These are phyloP conservation scores for Podospora fimiseda DNA, from an alignment of 495 filamentous ascomycete species.

Conservation along the genomic window DNA sequence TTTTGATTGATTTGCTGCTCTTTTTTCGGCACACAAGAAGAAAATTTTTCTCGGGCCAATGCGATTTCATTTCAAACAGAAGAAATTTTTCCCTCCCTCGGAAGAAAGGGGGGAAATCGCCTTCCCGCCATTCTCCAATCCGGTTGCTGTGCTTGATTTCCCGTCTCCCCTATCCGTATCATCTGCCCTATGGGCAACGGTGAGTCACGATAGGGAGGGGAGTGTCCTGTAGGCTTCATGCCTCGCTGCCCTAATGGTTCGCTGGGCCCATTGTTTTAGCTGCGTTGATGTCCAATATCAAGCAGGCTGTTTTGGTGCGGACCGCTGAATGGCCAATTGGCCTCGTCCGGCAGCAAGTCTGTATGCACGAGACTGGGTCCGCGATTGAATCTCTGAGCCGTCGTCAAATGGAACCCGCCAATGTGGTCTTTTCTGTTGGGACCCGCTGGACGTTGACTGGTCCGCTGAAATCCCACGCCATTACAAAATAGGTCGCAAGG, in stretches of 20 bases:
- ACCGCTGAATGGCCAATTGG: slow-evolving; percentile 35
- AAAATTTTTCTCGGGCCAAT: slow-evolving; percentile 24
- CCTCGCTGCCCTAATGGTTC: slow-evolving; percentile 35
- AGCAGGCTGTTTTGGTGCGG: slow-evolving; percentile 27
- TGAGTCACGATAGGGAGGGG: slow-evolving; percentile 29
- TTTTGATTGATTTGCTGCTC: slow-evolving; percentile 22
- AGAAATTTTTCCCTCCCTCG: slow-evolving; percentile 3
- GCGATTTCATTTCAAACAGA: slow-evolving; percentile 24
- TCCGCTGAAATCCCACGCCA: slow-evolving; percentile 1
- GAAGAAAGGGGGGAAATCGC: neutral
- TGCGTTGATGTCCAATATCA: slow-evolving; percentile 46
- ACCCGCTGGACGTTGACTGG: slow-evolving; percentile 3
- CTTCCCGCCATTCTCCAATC: neutral
- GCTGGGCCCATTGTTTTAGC: slow-evolving; percentile 20
- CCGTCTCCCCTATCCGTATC: slow-evolving; percentile 6
- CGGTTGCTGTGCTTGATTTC: neutral
- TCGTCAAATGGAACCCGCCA: slow-evolving; percentile 10
- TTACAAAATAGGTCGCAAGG: slow-evolving; percentile 16
- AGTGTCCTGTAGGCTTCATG: slow-evolving; percentile 28
- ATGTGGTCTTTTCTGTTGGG: slow-evolving; percentile 1
- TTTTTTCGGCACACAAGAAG: slow-evolving; percentile 29
- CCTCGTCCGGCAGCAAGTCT: slow-evolving; percentile 20
- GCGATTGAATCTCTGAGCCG: slow-evolving; percentile 29
- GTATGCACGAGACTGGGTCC: slow-evolving; percentile 29
- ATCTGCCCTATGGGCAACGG: slow-evolving; percentile 12